Evolutionary conservation across 345 rosid genomes (phyloP).

Genomic region (Syzygium oleosum): DNA sequence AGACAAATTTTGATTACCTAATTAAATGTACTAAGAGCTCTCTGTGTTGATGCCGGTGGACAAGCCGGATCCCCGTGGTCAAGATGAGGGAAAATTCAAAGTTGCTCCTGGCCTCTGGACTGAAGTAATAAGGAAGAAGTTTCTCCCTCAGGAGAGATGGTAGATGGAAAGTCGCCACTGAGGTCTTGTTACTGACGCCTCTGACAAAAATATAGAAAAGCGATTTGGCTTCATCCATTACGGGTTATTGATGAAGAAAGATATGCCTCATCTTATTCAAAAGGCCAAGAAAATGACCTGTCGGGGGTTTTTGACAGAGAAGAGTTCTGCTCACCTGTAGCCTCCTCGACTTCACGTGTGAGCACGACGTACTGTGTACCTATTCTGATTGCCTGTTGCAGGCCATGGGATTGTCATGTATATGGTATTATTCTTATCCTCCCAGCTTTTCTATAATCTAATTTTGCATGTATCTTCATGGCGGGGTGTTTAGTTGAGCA

Average conservation of each 20-base stretch:
- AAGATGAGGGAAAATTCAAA: not conserved
- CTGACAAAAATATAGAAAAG: not conserved
- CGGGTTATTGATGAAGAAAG: not conserved
- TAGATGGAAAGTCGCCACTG: not conserved
- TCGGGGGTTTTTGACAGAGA: not conserved
- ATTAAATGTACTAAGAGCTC: not conserved
- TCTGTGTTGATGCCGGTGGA: not conserved
- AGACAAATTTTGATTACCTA: not conserved
- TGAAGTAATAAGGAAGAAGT: not conserved
- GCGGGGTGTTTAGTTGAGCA: not conserved
- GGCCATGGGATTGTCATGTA: not conserved
- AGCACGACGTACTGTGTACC: not conserved
- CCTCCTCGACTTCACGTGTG: not conserved
- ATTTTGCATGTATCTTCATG: not conserved
- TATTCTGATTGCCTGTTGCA: not conserved
- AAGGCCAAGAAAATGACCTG: not conserved
- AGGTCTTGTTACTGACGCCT: not conserved
- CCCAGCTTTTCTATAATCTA: not conserved
- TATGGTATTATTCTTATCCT: not conserved
- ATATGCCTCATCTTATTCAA: not conserved
- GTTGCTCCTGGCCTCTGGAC: not conserved
- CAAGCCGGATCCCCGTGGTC: not conserved
- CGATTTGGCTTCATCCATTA: not conserved
- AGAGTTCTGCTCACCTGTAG: not conserved
- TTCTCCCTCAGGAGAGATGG: not conserved